A percentile compares a stretch with the other conserved stretches of the same genome.
Conservation (phyloP, 129 eudicot genomes). For the Lactuca saligna region DNA sequence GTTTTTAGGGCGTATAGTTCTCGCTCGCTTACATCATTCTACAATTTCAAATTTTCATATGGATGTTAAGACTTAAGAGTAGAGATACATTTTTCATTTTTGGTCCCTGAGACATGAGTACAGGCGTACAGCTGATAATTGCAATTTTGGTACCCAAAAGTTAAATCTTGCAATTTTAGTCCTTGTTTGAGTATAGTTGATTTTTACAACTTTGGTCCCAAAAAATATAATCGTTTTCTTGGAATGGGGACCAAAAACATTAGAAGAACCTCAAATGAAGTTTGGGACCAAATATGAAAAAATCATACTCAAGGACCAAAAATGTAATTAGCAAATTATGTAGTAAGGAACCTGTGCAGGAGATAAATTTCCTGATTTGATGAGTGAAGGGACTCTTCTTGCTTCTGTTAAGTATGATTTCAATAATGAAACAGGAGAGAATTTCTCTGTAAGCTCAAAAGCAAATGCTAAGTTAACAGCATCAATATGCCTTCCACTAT, state of each 20-base stretch:
- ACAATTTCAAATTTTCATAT: background rate
- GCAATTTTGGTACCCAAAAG: background rate
- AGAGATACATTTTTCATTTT: background rate
- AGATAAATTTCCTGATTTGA: slow-evolving; percentile 63
- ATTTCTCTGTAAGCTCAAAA: slow-evolving; percentile 84
- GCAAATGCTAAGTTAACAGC: slow-evolving; percentile 92
- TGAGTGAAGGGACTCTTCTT: slow-evolving; percentile 61
- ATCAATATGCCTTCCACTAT: slow-evolving; percentile 90
- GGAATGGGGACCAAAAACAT: background rate
- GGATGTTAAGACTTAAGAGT: background rate
- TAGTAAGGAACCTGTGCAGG: slow-evolving; percentile 48
- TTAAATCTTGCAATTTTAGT: background rate
- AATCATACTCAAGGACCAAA: background rate
- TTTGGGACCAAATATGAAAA: no score
- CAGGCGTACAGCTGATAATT: background rate
- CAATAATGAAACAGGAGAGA: slow-evolving; percentile 73
- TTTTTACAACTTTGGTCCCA: background rate
- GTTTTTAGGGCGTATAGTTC: slow-evolving; percentile 89
- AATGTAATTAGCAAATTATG: background rate
- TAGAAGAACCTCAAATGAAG: no score
- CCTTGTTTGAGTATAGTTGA: background rate
- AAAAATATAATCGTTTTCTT: background rate
- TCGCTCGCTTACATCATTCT: slow-evolving; percentile 80
- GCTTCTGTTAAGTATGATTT: slow-evolving; percentile 89
- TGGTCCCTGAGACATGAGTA: background rate